These are phyloP conservation scores for Diaporthe helianthi DNA, from an alignment of 2,329 filamentous ascomycete species.

Conservation along the genomic window DNA sequence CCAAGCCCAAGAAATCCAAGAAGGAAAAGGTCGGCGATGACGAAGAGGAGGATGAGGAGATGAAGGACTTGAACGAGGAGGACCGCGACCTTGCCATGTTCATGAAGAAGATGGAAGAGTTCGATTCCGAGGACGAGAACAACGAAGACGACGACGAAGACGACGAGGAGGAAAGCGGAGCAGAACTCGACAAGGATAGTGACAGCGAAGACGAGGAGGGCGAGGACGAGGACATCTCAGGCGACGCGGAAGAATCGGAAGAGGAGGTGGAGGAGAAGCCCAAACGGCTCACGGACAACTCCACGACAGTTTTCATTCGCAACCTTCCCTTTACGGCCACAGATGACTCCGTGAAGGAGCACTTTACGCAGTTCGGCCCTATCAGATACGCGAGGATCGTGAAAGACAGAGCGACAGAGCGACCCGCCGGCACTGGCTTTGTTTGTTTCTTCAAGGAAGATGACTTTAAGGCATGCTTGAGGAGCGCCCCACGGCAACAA, in stretches of 20 bases:
- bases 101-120: slow-evolving; percentile 63
- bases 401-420: slow-evolving; percentile 82
- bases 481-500: slow-evolving; percentile 70
- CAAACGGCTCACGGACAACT: slow-evolving; percentile 64
- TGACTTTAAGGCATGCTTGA: slow-evolving; percentile 79
- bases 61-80: slow-evolving; percentile 47
- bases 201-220: slow-evolving; percentile 50
- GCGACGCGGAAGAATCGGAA: slow-evolving; percentile 52
- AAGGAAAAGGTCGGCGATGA: slow-evolving; percentile 43
- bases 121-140: slow-evolving; percentile 63
- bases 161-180: slow-evolving; percentile 43
- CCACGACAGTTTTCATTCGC: slow-evolving; percentile 86
- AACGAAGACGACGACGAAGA: slow-evolving; percentile 59
- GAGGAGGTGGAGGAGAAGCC: slow-evolving; percentile 48
- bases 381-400: slow-evolving; percentile 92
- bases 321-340: slow-evolving; percentile 91
- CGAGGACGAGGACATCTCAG: slow-evolving; percentile 49
- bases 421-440: slow-evolving; percentile 90
- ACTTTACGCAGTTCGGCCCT: slow-evolving; percentile 88
- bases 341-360: slow-evolving; percentile 81
- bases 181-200: slow-evolving; percentile 45
- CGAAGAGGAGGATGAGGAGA: slow-evolving; percentile 40
- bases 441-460: slow-evolving; percentile 86
- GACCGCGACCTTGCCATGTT: slow-evolving; percentile 58
- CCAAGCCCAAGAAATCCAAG: slow-evolving; percentile 46